A percentile compares a stretch with the other conserved stretches of the same genome.
Conservation (phyloP, 257 asterid genomes). For the Ilex aquifolium region DNA sequence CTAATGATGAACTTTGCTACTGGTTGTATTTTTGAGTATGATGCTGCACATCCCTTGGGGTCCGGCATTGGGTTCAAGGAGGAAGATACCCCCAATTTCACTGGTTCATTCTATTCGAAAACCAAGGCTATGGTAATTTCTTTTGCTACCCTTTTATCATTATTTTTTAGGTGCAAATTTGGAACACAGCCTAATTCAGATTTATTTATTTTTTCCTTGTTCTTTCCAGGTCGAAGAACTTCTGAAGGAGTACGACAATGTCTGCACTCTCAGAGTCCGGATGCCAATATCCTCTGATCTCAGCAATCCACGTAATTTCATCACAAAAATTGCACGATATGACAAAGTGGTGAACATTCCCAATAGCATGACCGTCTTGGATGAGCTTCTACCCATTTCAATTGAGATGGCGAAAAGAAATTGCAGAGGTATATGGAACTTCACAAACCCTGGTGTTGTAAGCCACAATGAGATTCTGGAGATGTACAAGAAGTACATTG, state of each 20-base stretch:
- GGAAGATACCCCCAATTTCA: slow-evolving; percentile 19
- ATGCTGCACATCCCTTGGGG: slow-evolving; percentile 16
- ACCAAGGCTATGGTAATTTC: slow-evolving; percentile 25
- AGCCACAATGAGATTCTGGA: slow-evolving; percentile 21
- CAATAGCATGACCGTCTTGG: slow-evolving; percentile 19
- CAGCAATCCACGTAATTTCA: slow-evolving; percentile 21
- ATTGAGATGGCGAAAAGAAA: slow-evolving; percentile 6
- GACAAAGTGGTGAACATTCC: slow-evolving; percentile 23
- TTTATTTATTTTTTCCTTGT: slow-evolving; percentile 1
- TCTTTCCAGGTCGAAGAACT: slow-evolving; percentile 17
- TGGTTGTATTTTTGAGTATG: slow-evolving; percentile 22
- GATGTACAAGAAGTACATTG: slow-evolving; percentile 17
- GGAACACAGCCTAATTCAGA: neutral
- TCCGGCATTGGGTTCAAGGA: slow-evolving; percentile 25
- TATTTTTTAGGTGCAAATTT: neutral
- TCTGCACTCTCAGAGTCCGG: slow-evolving; percentile 18
- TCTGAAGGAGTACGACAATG: slow-evolving; percentile 15
- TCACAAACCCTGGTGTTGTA: slow-evolving; percentile 20
- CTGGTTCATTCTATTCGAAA: slow-evolving; percentile 24
- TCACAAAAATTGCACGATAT: slow-evolving; percentile 16
- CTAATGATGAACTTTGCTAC: slow-evolving; percentile 21
- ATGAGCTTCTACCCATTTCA: slow-evolving; percentile 18
- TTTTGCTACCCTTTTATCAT: neutral
- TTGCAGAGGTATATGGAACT: slow-evolving; percentile 18
- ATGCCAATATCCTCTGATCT: slow-evolving; percentile 1